These are phyloP conservation scores for Herpotrichia juniperi DNA, from an alignment of 2,329 filamentous ascomycete genomes.

Conservation along the genomic window DNA sequence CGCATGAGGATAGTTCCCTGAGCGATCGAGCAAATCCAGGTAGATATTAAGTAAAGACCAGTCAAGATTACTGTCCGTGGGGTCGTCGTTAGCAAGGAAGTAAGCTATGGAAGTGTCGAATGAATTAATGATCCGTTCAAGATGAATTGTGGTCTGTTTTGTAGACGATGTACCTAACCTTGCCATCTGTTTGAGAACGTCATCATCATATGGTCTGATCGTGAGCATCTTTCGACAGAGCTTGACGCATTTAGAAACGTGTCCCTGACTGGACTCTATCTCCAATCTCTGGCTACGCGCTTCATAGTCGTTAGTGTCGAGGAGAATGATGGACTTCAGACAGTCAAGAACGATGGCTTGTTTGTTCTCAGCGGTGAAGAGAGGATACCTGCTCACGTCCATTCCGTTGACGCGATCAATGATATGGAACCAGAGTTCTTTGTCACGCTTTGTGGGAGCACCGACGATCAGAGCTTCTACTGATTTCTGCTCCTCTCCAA, in stretches of 20 bases:
- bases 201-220: slow-evolving; percentile 59
- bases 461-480: slow-evolving; percentile 63
- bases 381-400: slow-evolving; percentile 41
- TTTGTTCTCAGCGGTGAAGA: slow-evolving; percentile 34
- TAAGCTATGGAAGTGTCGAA: slow-evolving; percentile 61
- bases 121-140: slow-evolving; percentile 54
- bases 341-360: slow-evolving; percentile 37
- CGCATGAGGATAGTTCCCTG: slow-evolving; percentile 68
- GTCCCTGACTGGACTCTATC: slow-evolving; percentile 57
- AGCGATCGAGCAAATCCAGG: slow-evolving; percentile 75
- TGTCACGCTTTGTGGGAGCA: slow-evolving; percentile 62
- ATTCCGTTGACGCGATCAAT: slow-evolving; percentile 60
- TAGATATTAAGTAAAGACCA: slow-evolving; percentile 91
- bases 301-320: slow-evolving; percentile 59
- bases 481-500: slow-evolving; percentile 63
- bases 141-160: slow-evolving; percentile 52
- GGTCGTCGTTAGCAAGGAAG: slow-evolving; percentile 50
- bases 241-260: slow-evolving; percentile 37
- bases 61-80: slow-evolving; percentile 55
- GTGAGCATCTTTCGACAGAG: slow-evolving; percentile 61
- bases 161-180: slow-evolving; percentile 60
- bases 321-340: slow-evolving; percentile 56
- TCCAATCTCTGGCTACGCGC: slow-evolving; percentile 62
- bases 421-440: slow-evolving; percentile 63
- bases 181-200: slow-evolving; percentile 62